A percentile compares a stretch with the other conserved stretches of the same genome.
phyloP scores from a whole-genome alignment of 768 basidiomycete genomes.

The Hydnum rufescens region DNA sequence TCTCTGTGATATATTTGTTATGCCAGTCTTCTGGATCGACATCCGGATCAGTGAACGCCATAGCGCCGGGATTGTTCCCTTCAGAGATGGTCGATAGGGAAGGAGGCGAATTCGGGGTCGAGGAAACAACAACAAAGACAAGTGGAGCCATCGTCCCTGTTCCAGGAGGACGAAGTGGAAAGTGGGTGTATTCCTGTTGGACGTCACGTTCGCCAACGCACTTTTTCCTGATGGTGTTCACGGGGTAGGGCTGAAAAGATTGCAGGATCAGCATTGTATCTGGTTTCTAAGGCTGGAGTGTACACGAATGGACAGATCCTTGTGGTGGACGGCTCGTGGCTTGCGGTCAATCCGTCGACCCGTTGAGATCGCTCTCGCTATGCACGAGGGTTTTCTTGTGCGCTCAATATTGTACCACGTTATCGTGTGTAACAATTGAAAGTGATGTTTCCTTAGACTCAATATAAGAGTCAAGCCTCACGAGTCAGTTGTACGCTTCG shows the following conservation, averaged over 20 bases:
- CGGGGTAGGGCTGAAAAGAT: slow-evolving; percentile 54
- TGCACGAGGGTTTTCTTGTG: too few species aligned
- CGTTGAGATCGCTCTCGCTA: too few species aligned
- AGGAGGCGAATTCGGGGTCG: neutral
- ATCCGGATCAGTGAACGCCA: slow-evolving; percentile 1
- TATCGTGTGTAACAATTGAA: too few species aligned
- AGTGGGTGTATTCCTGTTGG: slow-evolving; percentile 22
- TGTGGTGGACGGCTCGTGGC: slow-evolving; percentile 53
- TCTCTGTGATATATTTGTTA: neutral
- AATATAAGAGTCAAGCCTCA: too few species aligned
- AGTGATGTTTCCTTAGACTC: too few species aligned
- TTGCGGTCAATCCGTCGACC: slow-evolving; percentile 44
- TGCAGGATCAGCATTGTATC: slow-evolving; percentile 57
- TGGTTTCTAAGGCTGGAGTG: slow-evolving; percentile 50
- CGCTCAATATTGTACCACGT: too few species aligned
- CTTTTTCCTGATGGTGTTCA: too few species aligned
- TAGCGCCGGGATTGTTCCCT: slow-evolving; percentile 8
- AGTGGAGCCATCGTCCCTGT: slow-evolving; percentile 33
- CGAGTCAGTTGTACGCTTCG: too few species aligned
- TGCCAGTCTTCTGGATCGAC: neutral
- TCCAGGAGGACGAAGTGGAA: slow-evolving; percentile 43
- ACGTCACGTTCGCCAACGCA: neutral
- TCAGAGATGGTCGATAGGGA: slow-evolving; percentile 6
- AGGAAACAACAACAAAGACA: neutral
- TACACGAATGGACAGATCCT: slow-evolving; percentile 68